Evolutionary conservation across 2,329 filamentous ascomycete genomes (phyloP), one percentile per base, ranked within the genome.

Genomic region (Ascochyta lentis): DNA sequence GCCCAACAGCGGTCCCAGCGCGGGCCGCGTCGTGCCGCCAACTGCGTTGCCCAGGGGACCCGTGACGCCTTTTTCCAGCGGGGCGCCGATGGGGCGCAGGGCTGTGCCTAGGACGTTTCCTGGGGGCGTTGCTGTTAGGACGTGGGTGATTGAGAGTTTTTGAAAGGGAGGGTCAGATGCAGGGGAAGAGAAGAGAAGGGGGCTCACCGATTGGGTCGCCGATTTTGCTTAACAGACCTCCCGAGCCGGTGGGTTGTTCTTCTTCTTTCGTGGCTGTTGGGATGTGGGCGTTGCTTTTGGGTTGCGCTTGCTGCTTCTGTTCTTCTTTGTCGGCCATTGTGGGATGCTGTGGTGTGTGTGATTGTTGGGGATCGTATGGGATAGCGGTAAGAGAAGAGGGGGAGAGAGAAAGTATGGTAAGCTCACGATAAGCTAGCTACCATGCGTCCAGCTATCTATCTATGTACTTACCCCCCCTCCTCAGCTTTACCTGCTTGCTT

Each of bases 81-180:
- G 71, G 0, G 68, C 70, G 61, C 76, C 76, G 53, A 78, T 62
- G 53, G 76, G 76, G 54, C 71, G 70, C 44, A 78, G 73, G 29
- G 61, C 74, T 4, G 69, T 77, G 57, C 65, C 61, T 10, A 77
- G 73, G 50, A 66, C 76, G 44, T 71, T 72, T 53, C 76, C 76
- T 74, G 48, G 12, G 38, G 15, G 16, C 16, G 16, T 33, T 27
- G 49, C 47, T 34, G 33, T 24, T 33, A 35, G 29, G 42, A 23
- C 6, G 24, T 24, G 9, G 16, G 37, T 4, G 16, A 22, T 23
- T 6, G 9, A 41, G 35, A 4, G 34, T 10, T 16, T 16, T 16
- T 16, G 16, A 16, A 16, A 16, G 16, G 16, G 16, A 16, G 16
- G 16, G 16, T 1, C 1, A 16, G 16, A 16, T 16, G 16, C 16